phyloP scores from a whole-genome alignment of 495 filamentous ascomycete species.

The Saxophila tyrrhenica region DNA sequence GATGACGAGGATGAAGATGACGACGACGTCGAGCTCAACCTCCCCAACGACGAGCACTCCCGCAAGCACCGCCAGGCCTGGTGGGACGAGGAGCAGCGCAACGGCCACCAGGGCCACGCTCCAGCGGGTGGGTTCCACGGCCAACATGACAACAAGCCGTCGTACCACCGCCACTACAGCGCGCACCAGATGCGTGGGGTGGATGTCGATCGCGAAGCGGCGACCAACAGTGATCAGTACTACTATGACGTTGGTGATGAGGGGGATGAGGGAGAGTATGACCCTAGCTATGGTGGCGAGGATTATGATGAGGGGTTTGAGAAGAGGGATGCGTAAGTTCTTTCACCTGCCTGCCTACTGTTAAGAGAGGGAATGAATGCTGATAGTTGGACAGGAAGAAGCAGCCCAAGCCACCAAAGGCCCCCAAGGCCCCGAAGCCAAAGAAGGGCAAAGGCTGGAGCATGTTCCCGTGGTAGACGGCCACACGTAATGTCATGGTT shows the following conservation, averaged over 20 bases:
- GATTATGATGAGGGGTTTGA: background rate
- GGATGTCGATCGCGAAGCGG: background rate
- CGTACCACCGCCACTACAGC: background rate
- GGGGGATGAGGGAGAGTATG: background rate
- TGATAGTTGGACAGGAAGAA: background rate
- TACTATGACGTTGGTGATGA: background rate
- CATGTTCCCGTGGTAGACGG: background rate
- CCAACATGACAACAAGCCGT: background rate
- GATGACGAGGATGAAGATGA: slow-evolving; percentile 1
- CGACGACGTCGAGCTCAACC: background rate
- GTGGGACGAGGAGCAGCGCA: background rate
- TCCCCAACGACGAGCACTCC: background rate
- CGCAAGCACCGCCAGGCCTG: background rate
- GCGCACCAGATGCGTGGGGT: background rate
- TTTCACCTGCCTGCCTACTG: background rate
- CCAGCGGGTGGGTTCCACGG: background rate
- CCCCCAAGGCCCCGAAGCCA: background rate
- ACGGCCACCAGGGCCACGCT: background rate
- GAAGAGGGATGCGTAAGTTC: background rate
- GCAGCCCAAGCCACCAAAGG: background rate
- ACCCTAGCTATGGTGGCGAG: background rate
- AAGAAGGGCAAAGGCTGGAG: background rate
- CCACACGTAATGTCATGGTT: no score
- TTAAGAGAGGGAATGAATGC: background rate
- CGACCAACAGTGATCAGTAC: background rate